A percentile compares a stretch with the other conserved stretches of the same genome.
phyloP scores from a whole-genome alignment of 2,329 filamentous ascomycete species.

The Aspergillus glaucus region DNA sequence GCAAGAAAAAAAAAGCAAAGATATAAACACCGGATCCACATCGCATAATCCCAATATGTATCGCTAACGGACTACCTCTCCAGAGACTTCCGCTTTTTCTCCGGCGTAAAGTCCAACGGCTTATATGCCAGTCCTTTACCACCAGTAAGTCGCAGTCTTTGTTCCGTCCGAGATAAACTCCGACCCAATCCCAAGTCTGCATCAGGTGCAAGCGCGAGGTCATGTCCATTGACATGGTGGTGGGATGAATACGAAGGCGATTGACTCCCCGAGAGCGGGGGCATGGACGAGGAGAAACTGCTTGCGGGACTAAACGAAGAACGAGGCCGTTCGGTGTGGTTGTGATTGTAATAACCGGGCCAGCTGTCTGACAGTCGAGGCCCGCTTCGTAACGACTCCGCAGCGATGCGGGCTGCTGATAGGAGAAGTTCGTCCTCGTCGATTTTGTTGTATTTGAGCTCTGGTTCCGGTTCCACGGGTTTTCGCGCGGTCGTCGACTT shows the following conservation, averaged over 20 bases:
- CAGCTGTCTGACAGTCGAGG: slow-evolving; percentile 25
- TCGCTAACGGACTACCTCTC: neutral
- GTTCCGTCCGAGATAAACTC: slow-evolving; percentile 38
- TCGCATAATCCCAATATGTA: neutral
- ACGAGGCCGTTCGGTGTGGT: slow-evolving; percentile 10
- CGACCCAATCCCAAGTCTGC: slow-evolving; percentile 32
- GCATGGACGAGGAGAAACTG: slow-evolving; percentile 18
- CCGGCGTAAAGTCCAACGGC: slow-evolving; percentile 26
- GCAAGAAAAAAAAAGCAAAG: slow-evolving; percentile 1
- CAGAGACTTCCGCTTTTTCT: slow-evolving; percentile 10
- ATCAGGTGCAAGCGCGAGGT: slow-evolving; percentile 36
- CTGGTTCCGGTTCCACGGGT: slow-evolving; percentile 11
- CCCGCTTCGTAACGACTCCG: slow-evolving; percentile 33
- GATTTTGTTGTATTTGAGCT: slow-evolving; percentile 21
- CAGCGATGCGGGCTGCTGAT: slow-evolving; percentile 36
- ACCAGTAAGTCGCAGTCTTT: slow-evolving; percentile 38
- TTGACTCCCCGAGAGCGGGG: no score
- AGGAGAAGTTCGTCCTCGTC: slow-evolving; percentile 39
- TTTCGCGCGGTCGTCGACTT: slow-evolving; percentile 22
- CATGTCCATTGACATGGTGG: slow-evolving; percentile 31
- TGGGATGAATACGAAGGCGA: no score
- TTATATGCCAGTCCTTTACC: slow-evolving; percentile 39
- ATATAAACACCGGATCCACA: neutral
- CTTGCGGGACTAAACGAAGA: slow-evolving; percentile 22
- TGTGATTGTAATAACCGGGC: slow-evolving; percentile 10